phyloP scores from a whole-genome alignment of 169 alveolate genomes.

The Plasmodium relictum region DNA sequence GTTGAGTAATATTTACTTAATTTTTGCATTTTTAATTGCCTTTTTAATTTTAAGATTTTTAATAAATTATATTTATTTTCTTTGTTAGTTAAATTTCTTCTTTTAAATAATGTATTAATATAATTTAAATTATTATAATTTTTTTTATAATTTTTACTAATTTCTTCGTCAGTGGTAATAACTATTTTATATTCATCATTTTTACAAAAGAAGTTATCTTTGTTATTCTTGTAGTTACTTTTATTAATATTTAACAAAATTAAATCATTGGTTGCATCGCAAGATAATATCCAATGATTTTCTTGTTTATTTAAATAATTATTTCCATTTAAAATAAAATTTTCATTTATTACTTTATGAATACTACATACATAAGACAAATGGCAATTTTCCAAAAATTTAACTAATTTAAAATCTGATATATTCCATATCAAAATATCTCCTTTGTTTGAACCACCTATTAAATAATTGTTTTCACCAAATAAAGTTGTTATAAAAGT shows the following conservation, averaged over 20 bases:
- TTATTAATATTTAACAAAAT: constrained; percentile 38
- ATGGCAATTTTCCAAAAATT: constrained; percentile 50
- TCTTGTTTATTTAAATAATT: background rate
- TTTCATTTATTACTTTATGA: constrained; percentile 57
- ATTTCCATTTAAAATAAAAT: background rate
- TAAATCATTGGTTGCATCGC: constrained; percentile 48
- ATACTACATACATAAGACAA: constrained; percentile 61
- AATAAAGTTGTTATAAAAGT: constrained; percentile 41
- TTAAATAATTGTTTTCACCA: constrained; percentile 13
- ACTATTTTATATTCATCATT: constrained; percentile 61
- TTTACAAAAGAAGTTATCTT: constrained; percentile 38
- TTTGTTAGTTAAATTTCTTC: background rate
- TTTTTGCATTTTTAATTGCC: constrained; percentile 6
- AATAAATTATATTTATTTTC: constrained; percentile 37
- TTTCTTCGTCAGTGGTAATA: constrained; percentile 37
- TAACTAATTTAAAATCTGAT: constrained; percentile 9
- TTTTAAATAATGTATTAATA: constrained; percentile 19
- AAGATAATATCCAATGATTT: constrained; percentile 33
- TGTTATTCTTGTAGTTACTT: constrained; percentile 12
- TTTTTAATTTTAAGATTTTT: constrained; percentile 23
- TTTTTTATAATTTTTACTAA: background rate
- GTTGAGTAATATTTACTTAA: background rate
- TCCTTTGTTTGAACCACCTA: constrained; percentile 63
- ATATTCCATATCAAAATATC: constrained; percentile 70
- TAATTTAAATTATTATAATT: constrained; percentile 4